These are phyloP conservation scores for Amaranthus tricolor DNA, from an alignment of 179 eudicot species.

Conservation along the genomic window DNA sequence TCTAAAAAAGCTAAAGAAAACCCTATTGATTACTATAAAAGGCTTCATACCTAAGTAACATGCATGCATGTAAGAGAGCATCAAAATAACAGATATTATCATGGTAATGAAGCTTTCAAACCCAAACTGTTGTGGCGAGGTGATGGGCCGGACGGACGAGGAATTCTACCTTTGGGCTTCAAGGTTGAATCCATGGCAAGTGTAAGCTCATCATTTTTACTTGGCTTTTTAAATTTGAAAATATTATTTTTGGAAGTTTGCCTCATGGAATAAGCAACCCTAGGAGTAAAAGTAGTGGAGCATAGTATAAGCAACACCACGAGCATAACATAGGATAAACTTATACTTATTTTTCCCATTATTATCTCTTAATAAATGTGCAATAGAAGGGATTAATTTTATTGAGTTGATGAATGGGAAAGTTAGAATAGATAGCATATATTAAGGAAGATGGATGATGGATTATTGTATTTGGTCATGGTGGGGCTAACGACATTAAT, in stretches of 20 bases:
- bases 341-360: conserved; percentile 18
- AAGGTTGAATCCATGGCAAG: neutral
- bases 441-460: neutral
- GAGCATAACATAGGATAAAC: conserved; percentile 9
- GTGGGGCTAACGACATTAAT: conserved; percentile 17
- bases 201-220: neutral
- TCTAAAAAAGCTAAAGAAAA: too few relatives aligned
- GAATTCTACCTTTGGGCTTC: conserved; percentile 13
- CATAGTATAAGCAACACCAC: conserved; percentile 14
- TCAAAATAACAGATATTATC: too few relatives aligned
- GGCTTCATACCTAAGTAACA: too few relatives aligned
- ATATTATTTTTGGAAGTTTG: conserved; percentile 7
- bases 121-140: conserved; percentile 24
- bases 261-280: conserved; percentile 22
- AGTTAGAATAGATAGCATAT: neutral
- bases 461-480: conserved; percentile 15
- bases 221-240: conserved; percentile 17
- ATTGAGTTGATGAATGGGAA: neutral
- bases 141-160: conserved; percentile 27
- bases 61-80: too few relatives aligned
- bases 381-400: neutral
- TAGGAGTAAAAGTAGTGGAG: conserved; percentile 11
- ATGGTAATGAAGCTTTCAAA: conserved; percentile 13
- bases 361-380: too few relatives aligned
- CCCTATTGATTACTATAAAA: too few relatives aligned